Evolutionary conservation across 257 asterid genomes (phyloP), one percentile per base, ranked within the genome.

Genomic region (Primulina tabacum): DNA sequence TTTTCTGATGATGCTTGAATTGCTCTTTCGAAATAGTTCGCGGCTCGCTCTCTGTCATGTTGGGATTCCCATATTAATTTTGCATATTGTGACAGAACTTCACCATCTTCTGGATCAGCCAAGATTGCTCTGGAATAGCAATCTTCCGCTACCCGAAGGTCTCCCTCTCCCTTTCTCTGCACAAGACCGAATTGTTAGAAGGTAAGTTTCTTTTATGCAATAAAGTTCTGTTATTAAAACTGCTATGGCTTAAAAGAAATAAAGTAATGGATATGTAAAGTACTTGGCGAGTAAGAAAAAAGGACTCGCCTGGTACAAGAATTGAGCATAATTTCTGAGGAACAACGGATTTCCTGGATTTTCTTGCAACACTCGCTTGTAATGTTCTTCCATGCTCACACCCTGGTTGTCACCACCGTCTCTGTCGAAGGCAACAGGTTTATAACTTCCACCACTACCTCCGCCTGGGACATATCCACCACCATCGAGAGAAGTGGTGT

Each of bases 321-420:
- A 90, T 70, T 84, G 90, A 8, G 98, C 98, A 79, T 92, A 89
- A 81, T 92, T 92, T 76, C 95, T 85, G 73, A 92, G 80, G 68
- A 84, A 77, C 66, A 92, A 71, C 10, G 97, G 79, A 78, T 90
- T 82, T 29, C 86, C 77, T 3, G 97, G 95, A 84, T 82, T 80
- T 63, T 73, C 84, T 62, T 80, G 85, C 82, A 92, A 16, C 95
- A 92, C 79, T 16, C 64, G 80, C 82, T 81, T 82, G 82, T 84
- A 88, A 38, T 92, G 82, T 55, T 85, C 90, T 71, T 92, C 97
- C 66, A 86, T 76, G 33, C 77, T 59, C 5, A 82, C 17, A 35
- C 76, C 81, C 52, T 64, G 65, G 77, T 68, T 75, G 35, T 79
- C 92, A 1, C 90, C 95, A 2, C 89, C 88, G 6, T 79, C 92